phyloP scores from a whole-genome alignment of 169 alveolate species.

The Fabrea salina region DNA sequence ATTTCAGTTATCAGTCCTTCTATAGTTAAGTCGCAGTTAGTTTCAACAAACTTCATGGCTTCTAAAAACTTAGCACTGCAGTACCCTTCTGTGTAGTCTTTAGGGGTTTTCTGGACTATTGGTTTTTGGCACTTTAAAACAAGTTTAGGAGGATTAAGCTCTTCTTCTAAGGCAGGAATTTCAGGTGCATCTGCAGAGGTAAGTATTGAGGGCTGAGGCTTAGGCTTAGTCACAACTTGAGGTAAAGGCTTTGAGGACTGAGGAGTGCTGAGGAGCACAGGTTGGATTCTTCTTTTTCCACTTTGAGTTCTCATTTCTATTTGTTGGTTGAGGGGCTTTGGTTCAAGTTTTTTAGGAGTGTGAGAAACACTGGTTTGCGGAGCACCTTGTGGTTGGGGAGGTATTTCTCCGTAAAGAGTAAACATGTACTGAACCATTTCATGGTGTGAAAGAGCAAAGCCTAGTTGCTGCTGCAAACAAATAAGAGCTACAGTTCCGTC shows the following conservation, averaged over 20 bases:
- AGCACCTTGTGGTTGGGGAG: background rate
- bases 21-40: background rate
- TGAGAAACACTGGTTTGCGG: background rate
- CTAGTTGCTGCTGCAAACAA: background rate
- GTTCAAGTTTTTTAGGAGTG: background rate
- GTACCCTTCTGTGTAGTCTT: background rate
- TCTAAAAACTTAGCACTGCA: background rate
- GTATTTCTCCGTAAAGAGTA: background rate
- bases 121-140: background rate
- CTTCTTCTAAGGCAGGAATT: background rate
- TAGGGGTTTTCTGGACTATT: background rate
- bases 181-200: conserved; percentile 4
- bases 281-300: conserved; percentile 32
- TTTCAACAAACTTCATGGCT: background rate
- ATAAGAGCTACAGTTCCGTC: conserved; percentile 23
- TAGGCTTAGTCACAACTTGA: background rate
- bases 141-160: background rate
- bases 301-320: background rate
- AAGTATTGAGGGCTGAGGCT: background rate
- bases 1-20: background rate
- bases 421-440: background rate
- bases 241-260: background rate
- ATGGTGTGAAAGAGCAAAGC: background rate
- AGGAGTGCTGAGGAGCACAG: conserved; percentile 8
- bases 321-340: conserved; percentile 20